phyloP scores from a whole-genome alignment of 1,284 basidiomycete genomes.

The Peniophora sp. region DNA sequence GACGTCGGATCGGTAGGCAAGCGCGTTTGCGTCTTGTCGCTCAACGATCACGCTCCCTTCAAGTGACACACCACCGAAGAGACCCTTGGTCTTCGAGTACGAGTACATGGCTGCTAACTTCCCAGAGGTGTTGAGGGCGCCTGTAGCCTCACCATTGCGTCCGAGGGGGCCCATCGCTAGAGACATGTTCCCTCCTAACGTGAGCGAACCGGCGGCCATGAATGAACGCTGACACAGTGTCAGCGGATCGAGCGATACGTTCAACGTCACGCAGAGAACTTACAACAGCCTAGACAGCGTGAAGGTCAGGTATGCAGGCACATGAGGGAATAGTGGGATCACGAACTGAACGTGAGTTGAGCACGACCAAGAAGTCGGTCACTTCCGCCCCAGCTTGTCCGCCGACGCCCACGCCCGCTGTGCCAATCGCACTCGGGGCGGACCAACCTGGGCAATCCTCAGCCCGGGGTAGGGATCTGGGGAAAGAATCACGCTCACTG shows the following conservation, averaged over 20 bases:
- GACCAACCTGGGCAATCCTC: conserved; percentile 65
- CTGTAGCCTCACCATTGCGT: conserved; percentile 89
- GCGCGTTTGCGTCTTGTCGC: conserved; percentile 83
- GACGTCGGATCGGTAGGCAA: conserved; percentile 72
- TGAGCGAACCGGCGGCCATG: conserved; percentile 92
- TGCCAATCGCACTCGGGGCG: conserved; percentile 89
- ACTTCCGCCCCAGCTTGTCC: conserved; percentile 81
- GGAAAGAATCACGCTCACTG: conserved; percentile 41
- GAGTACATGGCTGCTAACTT: conserved; percentile 94
- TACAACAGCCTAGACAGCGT: conserved; percentile 47
- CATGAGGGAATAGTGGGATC: conserved; percentile 3
- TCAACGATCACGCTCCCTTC: conserved; percentile 95
- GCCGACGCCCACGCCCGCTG: conserved; percentile 90
- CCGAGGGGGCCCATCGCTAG: conserved; percentile 92
- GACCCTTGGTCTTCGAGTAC: conserved; percentile 90
- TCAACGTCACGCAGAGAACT: conserved; percentile 17
- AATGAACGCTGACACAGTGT: conserved; percentile 63
- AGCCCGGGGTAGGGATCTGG: not conserved
- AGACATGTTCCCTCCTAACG: conserved; percentile 89
- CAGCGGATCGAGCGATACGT: not conserved
- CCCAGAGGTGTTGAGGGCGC: conserved; percentile 80
- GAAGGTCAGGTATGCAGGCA: not conserved
- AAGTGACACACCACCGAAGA: conserved; percentile 80
- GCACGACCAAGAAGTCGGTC: conserved; percentile 91
- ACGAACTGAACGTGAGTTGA: conserved; percentile 75